A percentile compares a stretch with the other conserved stretches of the same genome.
phyloP scores from a whole-genome alignment of 2,329 filamentous ascomycete genomes.

The Fusarium anthophilum region DNA sequence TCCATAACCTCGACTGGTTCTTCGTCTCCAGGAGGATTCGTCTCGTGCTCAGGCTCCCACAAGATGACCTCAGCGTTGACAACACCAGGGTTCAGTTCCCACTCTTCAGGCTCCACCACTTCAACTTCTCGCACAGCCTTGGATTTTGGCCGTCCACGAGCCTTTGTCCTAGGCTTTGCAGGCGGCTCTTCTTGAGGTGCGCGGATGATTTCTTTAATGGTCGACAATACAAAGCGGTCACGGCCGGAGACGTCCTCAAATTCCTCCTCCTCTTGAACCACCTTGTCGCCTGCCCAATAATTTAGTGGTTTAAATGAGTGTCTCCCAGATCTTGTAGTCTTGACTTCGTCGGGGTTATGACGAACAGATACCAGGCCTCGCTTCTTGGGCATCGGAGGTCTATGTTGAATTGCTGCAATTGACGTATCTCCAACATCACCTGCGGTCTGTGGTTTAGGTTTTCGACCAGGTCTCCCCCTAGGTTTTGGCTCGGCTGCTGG shows the following conservation, averaged over 20 bases:
- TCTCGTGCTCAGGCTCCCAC: conserved; percentile 69
- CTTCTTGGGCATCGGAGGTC: conserved; percentile 64
- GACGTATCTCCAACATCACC: conserved; percentile 56
- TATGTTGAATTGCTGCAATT: conserved; percentile 59
- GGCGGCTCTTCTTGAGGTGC: conserved; percentile 66
- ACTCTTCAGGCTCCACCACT: conserved; percentile 69
- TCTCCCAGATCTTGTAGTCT: conserved; percentile 78
- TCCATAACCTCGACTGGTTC: conserved; percentile 64
- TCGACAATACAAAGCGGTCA: conserved; percentile 67
- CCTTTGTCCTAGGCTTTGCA: conserved; percentile 41
- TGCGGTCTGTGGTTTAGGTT: conserved; percentile 35
- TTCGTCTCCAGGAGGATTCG: conserved; percentile 61
- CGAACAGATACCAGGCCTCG: conserved; percentile 64
- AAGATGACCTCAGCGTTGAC: conserved; percentile 70
- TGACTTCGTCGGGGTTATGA: conserved; percentile 60
- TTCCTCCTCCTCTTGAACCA: conserved; percentile 73
- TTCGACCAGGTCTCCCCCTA: conserved; percentile 39
- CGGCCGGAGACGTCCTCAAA: conserved; percentile 57
- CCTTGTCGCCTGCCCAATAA: conserved; percentile 87
- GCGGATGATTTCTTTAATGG: conserved; percentile 80
- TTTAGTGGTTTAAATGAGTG: conserved; percentile 81
- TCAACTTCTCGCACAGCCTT: conserved; percentile 56
- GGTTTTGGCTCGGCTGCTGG: conserved; percentile 38
- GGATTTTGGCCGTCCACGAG: conserved; percentile 44
- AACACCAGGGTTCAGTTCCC: conserved; percentile 74